Percentiles rank a stretch among this genome's conserved stretches.
Evolutionary conservation across 495 filamentous ascomycete genomes (phyloP).

Genomic region (Penicillium paradoxum): DNA sequence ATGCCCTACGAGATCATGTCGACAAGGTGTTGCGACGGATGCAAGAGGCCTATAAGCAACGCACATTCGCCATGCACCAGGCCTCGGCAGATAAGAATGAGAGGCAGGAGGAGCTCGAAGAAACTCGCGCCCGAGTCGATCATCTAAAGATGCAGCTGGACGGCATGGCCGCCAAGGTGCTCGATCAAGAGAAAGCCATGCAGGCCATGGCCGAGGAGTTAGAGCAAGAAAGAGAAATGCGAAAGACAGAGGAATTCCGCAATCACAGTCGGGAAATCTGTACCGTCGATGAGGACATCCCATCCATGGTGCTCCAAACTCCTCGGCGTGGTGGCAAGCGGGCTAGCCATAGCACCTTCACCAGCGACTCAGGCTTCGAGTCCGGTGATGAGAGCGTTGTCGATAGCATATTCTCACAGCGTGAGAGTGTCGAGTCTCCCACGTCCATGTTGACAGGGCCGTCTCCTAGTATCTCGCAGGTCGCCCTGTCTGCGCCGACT

Average conservation of each 20-base stretch:
- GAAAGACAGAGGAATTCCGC: conserved; percentile 51
- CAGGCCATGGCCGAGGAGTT: conserved; percentile 59
- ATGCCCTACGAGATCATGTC: conserved; percentile 65
- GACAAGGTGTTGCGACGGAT: conserved; percentile 57
- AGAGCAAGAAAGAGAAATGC: conserved; percentile 51
- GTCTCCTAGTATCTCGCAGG: conserved; percentile 37
- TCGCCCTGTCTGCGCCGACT: conserved; percentile 29
- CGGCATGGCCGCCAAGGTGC: conserved; percentile 64
- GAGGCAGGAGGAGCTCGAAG: conserved; percentile 66
- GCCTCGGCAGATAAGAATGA: conserved; percentile 58
- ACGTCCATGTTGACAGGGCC: conserved; percentile 45
- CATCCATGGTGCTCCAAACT: conserved; percentile 52
- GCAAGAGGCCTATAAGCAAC: conserved; percentile 66
- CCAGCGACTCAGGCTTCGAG: conserved; percentile 50
- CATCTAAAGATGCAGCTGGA: conserved; percentile 72
- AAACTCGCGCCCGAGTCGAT: conserved; percentile 60
- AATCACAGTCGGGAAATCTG: conserved; percentile 37
- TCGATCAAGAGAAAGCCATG: conserved; percentile 62
- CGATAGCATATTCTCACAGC: conserved; percentile 61
- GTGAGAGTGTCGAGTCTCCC: conserved; percentile 46
- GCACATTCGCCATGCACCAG: conserved; percentile 55
- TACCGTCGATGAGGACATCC: conserved; percentile 33
- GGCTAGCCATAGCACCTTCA: conserved; percentile 48
- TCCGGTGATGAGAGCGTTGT: conserved; percentile 52
- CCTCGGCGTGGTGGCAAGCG: conserved; percentile 45